These are phyloP conservation scores for Didymella segeticola DNA, from an alignment of 2,329 filamentous ascomycete genomes.

Conservation along the genomic window DNA sequence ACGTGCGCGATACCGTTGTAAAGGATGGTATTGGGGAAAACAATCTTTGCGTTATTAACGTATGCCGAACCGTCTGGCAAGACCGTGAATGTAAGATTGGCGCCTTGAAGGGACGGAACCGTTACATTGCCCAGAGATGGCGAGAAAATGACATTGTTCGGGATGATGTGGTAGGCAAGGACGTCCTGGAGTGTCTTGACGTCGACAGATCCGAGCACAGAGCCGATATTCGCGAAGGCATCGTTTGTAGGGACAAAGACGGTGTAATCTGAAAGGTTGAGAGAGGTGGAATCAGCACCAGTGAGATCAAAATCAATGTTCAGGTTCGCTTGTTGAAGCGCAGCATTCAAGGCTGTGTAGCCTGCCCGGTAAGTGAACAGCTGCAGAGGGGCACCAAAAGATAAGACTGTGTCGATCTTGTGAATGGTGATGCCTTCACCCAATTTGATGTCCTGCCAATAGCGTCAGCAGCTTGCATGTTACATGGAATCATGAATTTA, in stretches of 20 bases:
- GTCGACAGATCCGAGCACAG: constrained; percentile 27
- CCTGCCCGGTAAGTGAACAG: constrained; percentile 37
- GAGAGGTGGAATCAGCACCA: constrained; percentile 18
- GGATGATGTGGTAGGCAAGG: constrained; percentile 37
- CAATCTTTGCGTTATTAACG: constrained; percentile 35
- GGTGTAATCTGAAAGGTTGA: constrained; percentile 68
- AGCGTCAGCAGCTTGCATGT: background rate
- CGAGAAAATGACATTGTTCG: constrained; percentile 36
- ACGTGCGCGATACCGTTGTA: constrained; percentile 38
- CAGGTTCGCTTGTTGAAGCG: constrained; percentile 28
- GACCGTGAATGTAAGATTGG: constrained; percentile 33
- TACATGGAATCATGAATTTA: constrained; percentile 1
- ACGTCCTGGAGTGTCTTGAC: constrained; percentile 29
- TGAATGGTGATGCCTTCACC: constrained; percentile 38
- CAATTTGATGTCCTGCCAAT: constrained; percentile 31
- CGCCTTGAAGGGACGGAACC: constrained; percentile 29
- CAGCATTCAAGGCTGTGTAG: constrained; percentile 34
- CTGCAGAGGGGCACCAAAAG: constrained; percentile 36
- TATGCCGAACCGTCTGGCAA: constrained; percentile 32
- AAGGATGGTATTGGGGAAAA: constrained; percentile 32
- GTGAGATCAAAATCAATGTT: constrained; percentile 30
- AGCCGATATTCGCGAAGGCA: constrained; percentile 69
- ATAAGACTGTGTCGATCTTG: constrained; percentile 34
- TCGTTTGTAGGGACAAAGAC: constrained; percentile 78
- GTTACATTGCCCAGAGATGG: constrained; percentile 34